Evolutionary conservation across 306 rosid species (phyloP).

Genomic region (Psophocarpus tetragonolobus): DNA sequence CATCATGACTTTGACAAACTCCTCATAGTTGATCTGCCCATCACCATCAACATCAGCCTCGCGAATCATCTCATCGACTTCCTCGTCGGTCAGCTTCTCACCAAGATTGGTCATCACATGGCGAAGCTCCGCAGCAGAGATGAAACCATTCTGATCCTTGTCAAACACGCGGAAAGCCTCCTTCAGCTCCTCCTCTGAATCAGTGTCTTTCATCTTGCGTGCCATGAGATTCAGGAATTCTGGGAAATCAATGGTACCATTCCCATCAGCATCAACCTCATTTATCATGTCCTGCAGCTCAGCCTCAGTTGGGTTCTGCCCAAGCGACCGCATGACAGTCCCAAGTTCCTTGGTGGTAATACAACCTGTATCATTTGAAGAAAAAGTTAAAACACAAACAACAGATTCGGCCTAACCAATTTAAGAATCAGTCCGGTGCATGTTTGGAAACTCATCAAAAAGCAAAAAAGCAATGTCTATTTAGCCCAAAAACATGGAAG

Average conservation of each 20-base stretch:
- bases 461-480: neutral
- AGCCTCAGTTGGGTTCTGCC: slow-evolving; percentile 86
- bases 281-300: slow-evolving; percentile 87
- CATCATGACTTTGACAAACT: slow-evolving; percentile 87
- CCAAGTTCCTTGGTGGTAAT: slow-evolving; percentile 87
- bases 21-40: slow-evolving; percentile 82
- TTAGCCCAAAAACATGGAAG: neutral
- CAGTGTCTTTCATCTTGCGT: slow-evolving; percentile 81
- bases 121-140: slow-evolving; percentile 89
- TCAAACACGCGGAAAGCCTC: slow-evolving; percentile 85
- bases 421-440: neutral
- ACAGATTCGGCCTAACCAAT: neutral
- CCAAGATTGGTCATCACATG: slow-evolving; percentile 88
- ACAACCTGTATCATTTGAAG: slow-evolving; percentile 48
- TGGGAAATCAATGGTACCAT: slow-evolving; percentile 80
- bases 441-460: neutral
- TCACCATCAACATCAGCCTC: slow-evolving; percentile 88
- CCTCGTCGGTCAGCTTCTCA: slow-evolving; percentile 86
- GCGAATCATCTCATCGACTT: slow-evolving; percentile 83
- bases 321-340: slow-evolving; percentile 80
- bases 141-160: slow-evolving; percentile 90
- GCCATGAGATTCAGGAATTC: slow-evolving; percentile 89
- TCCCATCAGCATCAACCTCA: slow-evolving; percentile 85
- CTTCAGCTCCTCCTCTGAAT: slow-evolving; percentile 84
- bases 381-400: slow-evolving; percentile 3